Percentiles rank a stretch among this genome's conserved stretches.
Conservation (phyloP, 768 basidiomycete genomes). For the Galerina marginata region DNA sequence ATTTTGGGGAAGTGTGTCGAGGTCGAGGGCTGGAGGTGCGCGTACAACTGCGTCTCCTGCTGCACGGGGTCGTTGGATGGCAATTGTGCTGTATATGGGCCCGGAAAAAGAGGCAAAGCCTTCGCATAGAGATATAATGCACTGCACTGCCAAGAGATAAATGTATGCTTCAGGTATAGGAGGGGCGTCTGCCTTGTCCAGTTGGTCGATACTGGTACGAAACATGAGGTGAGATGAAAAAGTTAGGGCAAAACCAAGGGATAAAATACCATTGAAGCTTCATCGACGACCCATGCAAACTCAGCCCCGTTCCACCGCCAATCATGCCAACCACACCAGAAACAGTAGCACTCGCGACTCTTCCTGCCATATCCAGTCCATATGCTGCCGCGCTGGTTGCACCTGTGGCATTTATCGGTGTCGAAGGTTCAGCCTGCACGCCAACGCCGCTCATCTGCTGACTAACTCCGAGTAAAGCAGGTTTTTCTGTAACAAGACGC, state of each 20-base stretch:
- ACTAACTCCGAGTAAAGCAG: slow-evolving; percentile 78
- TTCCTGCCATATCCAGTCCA: slow-evolving; percentile 77
- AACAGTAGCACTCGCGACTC: slow-evolving; percentile 85
- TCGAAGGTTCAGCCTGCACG: slow-evolving; percentile 42
- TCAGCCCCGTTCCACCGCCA: slow-evolving; percentile 65
- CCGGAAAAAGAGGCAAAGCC: slow-evolving; percentile 79
- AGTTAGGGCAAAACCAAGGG: slow-evolving; percentile 19
- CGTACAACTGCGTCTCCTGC: slow-evolving; percentile 70
- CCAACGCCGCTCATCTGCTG: slow-evolving; percentile 86
- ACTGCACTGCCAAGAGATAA: slow-evolving; percentile 90
- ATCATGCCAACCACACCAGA: slow-evolving; percentile 90
- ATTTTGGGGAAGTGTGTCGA: slow-evolving; percentile 52
- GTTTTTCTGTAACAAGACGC: slow-evolving; percentile 88
- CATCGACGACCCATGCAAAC: slow-evolving; percentile 77
- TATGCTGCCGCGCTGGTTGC: slow-evolving; percentile 50
- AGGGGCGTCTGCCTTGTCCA: slow-evolving; percentile 96
- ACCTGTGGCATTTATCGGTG: slow-evolving; percentile 23
- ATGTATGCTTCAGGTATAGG: slow-evolving; percentile 93
- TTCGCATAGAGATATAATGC: slow-evolving; percentile 83
- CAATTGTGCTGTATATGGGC: slow-evolving; percentile 74
- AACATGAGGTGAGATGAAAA: slow-evolving; percentile 9
- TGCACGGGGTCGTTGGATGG: slow-evolving; percentile 66
- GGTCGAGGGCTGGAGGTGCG: slow-evolving; percentile 76
- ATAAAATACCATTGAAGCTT: slow-evolving; percentile 83
- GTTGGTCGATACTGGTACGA: slow-evolving; percentile 84